These are phyloP conservation scores for Rhododendron simsii DNA, from an alignment of 148 eudicot genomes.

Conservation along the genomic window DNA sequence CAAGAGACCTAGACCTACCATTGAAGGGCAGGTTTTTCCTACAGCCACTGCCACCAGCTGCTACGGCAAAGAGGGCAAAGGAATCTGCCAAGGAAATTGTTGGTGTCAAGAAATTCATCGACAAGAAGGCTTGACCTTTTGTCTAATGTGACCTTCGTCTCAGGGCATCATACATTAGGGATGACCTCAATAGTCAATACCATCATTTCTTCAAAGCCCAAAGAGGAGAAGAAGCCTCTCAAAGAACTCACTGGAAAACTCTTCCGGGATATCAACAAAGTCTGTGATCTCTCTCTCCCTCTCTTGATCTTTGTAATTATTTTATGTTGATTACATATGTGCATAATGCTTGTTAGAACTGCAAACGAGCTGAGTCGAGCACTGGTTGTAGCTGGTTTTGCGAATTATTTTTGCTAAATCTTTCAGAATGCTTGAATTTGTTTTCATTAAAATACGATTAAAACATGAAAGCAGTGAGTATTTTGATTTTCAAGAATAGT, in stretches of 20 bases:
- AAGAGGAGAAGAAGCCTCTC: conserved; percentile 74
- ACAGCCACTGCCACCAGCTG: conserved; percentile 68
- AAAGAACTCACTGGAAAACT: conserved; percentile 76
- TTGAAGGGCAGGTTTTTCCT: conserved; percentile 69
- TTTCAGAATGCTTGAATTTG: neutral
- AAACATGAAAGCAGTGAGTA: neutral
- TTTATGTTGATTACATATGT: neutral
- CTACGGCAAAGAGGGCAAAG: conserved; percentile 73
- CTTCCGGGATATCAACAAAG: conserved; percentile 59
- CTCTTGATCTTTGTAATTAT: neutral
- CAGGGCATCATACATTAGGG: conserved; percentile 72
- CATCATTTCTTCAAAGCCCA: conserved; percentile 71
- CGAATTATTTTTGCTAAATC: neutral
- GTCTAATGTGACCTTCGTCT: conserved; percentile 84
- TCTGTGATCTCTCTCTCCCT: conserved; percentile 23
- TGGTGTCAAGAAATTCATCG: conserved; percentile 60
- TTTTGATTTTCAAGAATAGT: neutral
- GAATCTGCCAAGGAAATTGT: conserved; percentile 86
- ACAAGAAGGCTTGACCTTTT: conserved; percentile 97
- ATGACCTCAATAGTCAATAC: conserved; percentile 95
- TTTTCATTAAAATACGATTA: neutral
- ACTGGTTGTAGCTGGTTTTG: neutral
- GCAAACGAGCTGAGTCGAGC: neutral
- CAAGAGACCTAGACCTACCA: conserved; percentile 66
- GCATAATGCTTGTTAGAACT: neutral